A percentile compares a stretch with the other conserved stretches of the same genome.
phyloP scores from a whole-genome alignment of 78 protist genomes.

The Dictyostelium capitatum region DNA sequence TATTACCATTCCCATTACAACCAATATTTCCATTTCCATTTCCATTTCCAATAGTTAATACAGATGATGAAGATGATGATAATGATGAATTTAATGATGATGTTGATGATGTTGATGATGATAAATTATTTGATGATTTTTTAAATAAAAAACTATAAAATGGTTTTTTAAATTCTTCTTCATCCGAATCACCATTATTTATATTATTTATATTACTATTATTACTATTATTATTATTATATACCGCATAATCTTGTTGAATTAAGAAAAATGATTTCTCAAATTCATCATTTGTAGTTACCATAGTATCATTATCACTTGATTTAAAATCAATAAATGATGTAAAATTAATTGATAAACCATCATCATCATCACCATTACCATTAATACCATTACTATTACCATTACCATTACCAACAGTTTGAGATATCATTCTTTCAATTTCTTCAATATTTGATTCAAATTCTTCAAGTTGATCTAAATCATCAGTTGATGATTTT shows the following conservation, averaged over 20 bases:
- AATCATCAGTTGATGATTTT: neutral
- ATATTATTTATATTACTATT: no score
- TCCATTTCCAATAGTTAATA: no score
- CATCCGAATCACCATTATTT: neutral
- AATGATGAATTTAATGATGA: neutral
- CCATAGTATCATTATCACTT: neutral
- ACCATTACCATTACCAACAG: neutral
- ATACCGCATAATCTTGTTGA: neutral
- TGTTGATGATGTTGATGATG: neutral
- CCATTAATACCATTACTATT: neutral
- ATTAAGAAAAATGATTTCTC: constrained; percentile 31
- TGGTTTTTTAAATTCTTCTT: neutral
- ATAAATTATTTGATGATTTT: neutral
- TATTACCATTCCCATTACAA: neutral
- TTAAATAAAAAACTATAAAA: constrained; percentile 1
- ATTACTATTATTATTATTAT: no score
- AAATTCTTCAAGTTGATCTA: neutral
- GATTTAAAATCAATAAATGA: constrained; percentile 5
- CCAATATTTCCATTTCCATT: no score
- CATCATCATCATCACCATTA: neutral
- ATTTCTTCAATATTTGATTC: constrained; percentile 22
- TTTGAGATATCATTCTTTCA: constrained; percentile 5
- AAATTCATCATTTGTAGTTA: constrained; percentile 20
- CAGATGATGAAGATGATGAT: no score
- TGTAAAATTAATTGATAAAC: neutral